phyloP scores from a whole-genome alignment of 116 monocot genomes.

The Papilionanthe hybrid region DNA sequence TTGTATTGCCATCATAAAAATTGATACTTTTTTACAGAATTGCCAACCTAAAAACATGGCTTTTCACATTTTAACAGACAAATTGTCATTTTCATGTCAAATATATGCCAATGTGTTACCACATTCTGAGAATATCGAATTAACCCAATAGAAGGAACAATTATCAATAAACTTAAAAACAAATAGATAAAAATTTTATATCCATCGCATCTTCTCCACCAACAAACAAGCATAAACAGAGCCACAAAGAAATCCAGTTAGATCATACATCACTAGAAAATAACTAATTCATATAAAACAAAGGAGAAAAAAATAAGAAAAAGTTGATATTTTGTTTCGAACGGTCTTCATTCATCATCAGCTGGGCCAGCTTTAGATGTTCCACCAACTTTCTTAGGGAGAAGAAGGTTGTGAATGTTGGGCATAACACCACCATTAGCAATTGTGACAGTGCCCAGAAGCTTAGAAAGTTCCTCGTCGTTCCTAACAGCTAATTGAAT shows the following conservation, averaged over 20 bases:
- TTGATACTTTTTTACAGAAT: too few relatives aligned
- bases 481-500: conserved; percentile 17
- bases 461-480: conserved; percentile 14
- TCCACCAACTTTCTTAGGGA: conserved; percentile 6
- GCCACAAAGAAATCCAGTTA: background rate
- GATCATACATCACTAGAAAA: background rate
- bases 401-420: conserved; percentile 16
- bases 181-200: background rate
- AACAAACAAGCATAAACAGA: background rate
- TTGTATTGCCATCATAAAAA: too few relatives aligned
- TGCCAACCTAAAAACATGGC: too few relatives aligned
- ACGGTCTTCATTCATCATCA: conserved; percentile 6
- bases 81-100: too few relatives aligned
- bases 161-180: too few relatives aligned
- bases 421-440: conserved; percentile 19
- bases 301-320: background rate
- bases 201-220: background rate
- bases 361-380: background rate
- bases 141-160: too few relatives aligned
- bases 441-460: conserved; percentile 11
- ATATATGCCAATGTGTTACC: too few relatives aligned
- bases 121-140: too few relatives aligned
- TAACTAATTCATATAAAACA: background rate
- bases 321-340: background rate
- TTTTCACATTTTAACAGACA: too few relatives aligned